Percentiles rank a stretch among this genome's conserved stretches.
phyloP scores from a whole-genome alignment of 805 yeast species.

The Spathaspora girioi region DNA sequence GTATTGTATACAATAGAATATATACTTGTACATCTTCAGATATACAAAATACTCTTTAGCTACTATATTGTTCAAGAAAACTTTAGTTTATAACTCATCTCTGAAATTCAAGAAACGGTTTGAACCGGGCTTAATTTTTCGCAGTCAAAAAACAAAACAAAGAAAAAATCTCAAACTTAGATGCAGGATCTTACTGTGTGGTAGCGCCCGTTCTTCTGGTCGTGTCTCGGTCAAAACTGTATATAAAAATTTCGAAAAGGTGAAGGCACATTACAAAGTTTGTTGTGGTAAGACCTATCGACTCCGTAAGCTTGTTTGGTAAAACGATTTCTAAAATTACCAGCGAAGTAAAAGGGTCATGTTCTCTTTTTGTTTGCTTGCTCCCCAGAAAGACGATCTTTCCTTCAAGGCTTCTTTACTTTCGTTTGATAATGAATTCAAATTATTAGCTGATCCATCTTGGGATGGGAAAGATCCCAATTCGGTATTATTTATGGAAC shows the following conservation, averaged over 20 bases:
- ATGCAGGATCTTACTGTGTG: neutral
- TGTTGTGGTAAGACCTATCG: too few species aligned
- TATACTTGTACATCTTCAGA: too few species aligned
- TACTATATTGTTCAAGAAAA: too few species aligned
- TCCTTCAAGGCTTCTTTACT: slow-evolving; percentile 47
- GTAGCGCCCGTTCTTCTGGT: neutral
- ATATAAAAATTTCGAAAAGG: neutral
- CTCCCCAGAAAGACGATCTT: slow-evolving; percentile 22
- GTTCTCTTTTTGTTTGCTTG: slow-evolving; percentile 35
- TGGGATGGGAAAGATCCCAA: slow-evolving; percentile 56
- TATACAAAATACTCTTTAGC: too few species aligned
- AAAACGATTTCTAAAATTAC: too few species aligned
- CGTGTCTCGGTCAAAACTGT: neutral
- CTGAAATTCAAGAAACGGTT: too few species aligned
- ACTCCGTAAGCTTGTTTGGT: too few species aligned
- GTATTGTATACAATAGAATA: too few species aligned
- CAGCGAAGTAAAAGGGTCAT: slow-evolving; percentile 11
- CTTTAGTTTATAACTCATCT: too few species aligned
- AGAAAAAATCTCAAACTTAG: too few species aligned
- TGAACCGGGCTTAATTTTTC: too few species aligned
- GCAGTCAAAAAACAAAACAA: neutral
- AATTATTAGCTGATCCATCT: slow-evolving; percentile 66
- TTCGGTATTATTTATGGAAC: slow-evolving; percentile 31
- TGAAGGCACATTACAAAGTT: neutral
- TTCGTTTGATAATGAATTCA: slow-evolving; percentile 51